Percentiles rank a stretch among this genome's conserved stretches.
Conservation (phyloP, 1,284 basidiomycete species). For the Cerioporus squamosus region DNA sequence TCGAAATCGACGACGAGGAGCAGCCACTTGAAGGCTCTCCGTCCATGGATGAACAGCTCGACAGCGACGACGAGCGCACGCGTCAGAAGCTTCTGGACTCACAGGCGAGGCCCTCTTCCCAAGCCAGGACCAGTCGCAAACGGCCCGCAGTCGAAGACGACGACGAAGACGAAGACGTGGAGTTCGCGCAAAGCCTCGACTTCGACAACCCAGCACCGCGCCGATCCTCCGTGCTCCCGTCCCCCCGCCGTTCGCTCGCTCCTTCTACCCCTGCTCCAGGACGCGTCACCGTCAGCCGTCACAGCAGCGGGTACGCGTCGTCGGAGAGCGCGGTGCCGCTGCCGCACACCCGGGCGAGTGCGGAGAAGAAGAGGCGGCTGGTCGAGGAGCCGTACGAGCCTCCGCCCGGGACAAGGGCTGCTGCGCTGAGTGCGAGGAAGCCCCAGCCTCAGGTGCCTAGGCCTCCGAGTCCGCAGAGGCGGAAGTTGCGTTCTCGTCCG, state of each 20-base stretch:
- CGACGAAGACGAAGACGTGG: slow-evolving; percentile 9
- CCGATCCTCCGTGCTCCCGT: background rate
- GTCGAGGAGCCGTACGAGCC: background rate
- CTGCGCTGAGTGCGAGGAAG: background rate
- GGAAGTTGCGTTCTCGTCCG: background rate
- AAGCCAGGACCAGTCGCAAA: background rate
- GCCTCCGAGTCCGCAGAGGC: background rate
- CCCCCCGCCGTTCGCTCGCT: background rate
- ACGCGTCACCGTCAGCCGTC: background rate
- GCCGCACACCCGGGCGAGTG: background rate
- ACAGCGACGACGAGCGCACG: slow-evolving; percentile 20
- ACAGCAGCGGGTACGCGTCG: background rate
- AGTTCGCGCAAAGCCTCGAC: slow-evolving; percentile 9
- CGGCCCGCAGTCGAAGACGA: background rate
- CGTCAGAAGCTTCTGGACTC: background rate
- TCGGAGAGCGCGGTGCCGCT: slow-evolving; percentile 7
- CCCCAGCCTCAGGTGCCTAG: background rate
- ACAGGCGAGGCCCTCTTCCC: background rate
- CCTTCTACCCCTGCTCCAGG: background rate
- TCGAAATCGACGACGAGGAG: background rate
- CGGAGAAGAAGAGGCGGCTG: background rate
- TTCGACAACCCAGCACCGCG: background rate
- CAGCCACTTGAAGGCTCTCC: background rate
- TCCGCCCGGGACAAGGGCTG: slow-evolving; percentile 2
- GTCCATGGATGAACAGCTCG: background rate